Evolutionary conservation across 2,329 filamentous ascomycete species (phyloP).

Genomic region (Fusarium concolor): DNA sequence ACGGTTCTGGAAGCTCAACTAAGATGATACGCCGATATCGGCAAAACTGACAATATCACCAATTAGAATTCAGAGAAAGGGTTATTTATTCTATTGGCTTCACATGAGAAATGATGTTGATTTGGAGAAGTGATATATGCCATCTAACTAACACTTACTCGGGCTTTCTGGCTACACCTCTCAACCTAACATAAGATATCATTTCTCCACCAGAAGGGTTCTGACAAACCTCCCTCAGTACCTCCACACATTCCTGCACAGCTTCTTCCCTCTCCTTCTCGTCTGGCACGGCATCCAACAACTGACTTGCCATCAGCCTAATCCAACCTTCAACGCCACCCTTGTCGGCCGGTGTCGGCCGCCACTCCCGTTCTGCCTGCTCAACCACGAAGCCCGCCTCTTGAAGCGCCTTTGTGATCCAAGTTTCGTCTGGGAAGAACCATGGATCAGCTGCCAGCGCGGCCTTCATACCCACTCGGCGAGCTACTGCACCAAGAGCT

Average conservation of each 20-base stretch:
- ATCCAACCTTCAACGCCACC: slow-evolving; percentile 76
- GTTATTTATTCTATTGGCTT: too few species aligned
- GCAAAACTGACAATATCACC: too few species aligned
- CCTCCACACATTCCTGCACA: slow-evolving; percentile 65
- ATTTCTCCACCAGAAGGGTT: slow-evolving; percentile 67
- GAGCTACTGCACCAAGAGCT: slow-evolving; percentile 64
- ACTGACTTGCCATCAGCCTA: slow-evolving; percentile 69
- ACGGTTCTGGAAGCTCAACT: neutral
- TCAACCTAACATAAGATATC: slow-evolving; percentile 66
- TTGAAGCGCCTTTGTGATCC: slow-evolving; percentile 62
- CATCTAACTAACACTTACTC: slow-evolving; percentile 3
- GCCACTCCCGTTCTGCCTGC: slow-evolving; percentile 70
- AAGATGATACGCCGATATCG: neutral
- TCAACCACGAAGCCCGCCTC: slow-evolving; percentile 63
- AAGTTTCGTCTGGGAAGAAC: slow-evolving; percentile 77
- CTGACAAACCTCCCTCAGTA: slow-evolving; percentile 66
- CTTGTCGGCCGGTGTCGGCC: slow-evolving; percentile 69
- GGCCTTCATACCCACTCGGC: slow-evolving; percentile 62
- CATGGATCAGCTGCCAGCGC: slow-evolving; percentile 69
- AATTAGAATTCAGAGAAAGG: too few species aligned
- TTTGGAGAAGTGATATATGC: neutral
- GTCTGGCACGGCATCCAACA: slow-evolving; percentile 65
- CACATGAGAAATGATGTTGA: too few species aligned
- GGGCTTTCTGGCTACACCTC: slow-evolving; percentile 59
- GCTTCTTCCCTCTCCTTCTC: slow-evolving; percentile 62